Evolutionary conservation across 768 basidiomycete genomes (phyloP), one percentile per base, ranked within the genome.

Genomic region (Astraeus odoratus): DNA sequence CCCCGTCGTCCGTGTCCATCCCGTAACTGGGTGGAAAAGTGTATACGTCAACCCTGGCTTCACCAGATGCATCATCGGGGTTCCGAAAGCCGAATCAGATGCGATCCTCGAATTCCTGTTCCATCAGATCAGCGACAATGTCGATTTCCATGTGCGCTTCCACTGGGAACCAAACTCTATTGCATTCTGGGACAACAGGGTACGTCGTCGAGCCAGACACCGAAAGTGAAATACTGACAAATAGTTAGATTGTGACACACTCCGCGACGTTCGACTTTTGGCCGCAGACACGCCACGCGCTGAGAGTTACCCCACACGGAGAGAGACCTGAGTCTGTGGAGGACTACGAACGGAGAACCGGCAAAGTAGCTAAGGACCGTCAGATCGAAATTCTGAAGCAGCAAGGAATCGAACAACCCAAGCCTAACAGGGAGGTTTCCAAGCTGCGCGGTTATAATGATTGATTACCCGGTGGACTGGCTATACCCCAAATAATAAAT

Each of bases 151-250:
- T 49, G 81, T 84, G 33, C 80, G 83, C 47, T 85, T 85, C 73
- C 76, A 72, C 50, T 90, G 88, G 88, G 74, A 83, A 58, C 67
- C 71, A 29, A 79, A 87, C 57, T 82, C 83, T 33, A 67, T 90
- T 42, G 87, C 86, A n/a, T 71, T 90, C 60, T 91, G 89, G 88
- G 86, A 91, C 56, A 90, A 90, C 63, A 72, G 87, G 61, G 84
- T 85, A 51, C 30, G 74, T 41, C 18, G 25, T 20, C 31, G 7
- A 22, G 1, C 12, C 16, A 1, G 20, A 1, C 16, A 16, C 33
- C 18, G 8, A 18, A 22, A 3, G 15, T 39, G 1, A 18, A 43
- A 34, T 46, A 20, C 44, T 22, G 18, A 45, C 49, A 52, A 23
- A 44, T 37, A 12, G 30, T 13, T 9, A 84, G 83, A 57, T 86